Conservation (phyloP, 768 basidiomycete genomes). For the Neoboletus magnificus region DNA sequence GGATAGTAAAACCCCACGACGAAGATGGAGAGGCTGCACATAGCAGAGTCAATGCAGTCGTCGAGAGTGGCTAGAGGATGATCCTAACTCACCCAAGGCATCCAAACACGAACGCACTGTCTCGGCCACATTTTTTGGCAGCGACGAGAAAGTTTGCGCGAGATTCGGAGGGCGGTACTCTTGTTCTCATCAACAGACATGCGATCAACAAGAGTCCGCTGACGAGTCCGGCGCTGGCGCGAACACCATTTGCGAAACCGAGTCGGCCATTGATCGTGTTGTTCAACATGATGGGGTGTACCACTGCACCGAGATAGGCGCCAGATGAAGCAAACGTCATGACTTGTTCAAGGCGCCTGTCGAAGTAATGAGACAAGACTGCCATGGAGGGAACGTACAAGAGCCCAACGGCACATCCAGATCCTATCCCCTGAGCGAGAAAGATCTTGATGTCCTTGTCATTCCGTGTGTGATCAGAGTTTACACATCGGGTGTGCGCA, state of each 20-base stretch:
- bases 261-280: constrained; percentile 38
- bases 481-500: constrained; percentile 6
- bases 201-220: constrained; percentile 38
- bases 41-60: neutral
- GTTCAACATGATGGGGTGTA: constrained; percentile 66
- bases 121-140: constrained; percentile 22
- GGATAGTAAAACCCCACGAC: constrained; percentile 50
- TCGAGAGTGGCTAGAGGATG: neutral
- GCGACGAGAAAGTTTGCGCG: constrained; percentile 18
- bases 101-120: constrained; percentile 28
- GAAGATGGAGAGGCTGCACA: constrained; percentile 28
- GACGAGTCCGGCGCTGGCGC: constrained; percentile 40
- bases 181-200: constrained; percentile 40
- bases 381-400: constrained; percentile 47
- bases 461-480: neutral
- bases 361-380: constrained; percentile 53
- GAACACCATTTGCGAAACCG: constrained; percentile 45
- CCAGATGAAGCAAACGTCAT: constrained; percentile 56
- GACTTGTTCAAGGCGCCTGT: constrained; percentile 43
- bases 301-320: constrained; percentile 55
- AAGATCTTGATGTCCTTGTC: constrained; percentile 39
- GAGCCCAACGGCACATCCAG: constrained; percentile 49
- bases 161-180: constrained; percentile 34
- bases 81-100: constrained; percentile 21
- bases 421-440: constrained; percentile 47